phyloP scores from a whole-genome alignment of 257 asterid genomes.

The Gardenia jasminoides region DNA sequence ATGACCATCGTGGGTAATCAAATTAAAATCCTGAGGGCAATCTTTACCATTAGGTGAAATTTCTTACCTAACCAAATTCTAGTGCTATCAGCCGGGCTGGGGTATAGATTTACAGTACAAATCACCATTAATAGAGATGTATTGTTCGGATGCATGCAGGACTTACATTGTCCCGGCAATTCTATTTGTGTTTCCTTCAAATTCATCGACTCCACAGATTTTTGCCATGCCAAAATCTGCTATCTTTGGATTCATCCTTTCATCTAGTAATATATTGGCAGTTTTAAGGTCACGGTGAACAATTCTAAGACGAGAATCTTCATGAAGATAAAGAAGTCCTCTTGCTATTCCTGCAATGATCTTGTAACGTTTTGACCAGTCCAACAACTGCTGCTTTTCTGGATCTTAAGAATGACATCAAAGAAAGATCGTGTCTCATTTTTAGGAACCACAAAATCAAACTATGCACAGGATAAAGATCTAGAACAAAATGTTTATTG shows the following conservation, averaged over 20 bases:
- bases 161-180: slow-evolving; percentile 30
- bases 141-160: no score
- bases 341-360: slow-evolving; percentile 26
- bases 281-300: slow-evolving; percentile 32
- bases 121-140: no score
- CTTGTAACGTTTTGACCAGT: slow-evolving; percentile 19
- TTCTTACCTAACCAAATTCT: no score
- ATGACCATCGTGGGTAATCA: no score
- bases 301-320: slow-evolving; percentile 23
- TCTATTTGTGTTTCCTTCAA: slow-evolving; percentile 18
- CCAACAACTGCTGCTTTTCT: background rate
- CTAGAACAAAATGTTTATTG: no score
- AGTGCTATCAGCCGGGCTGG: no score
- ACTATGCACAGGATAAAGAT: no score
- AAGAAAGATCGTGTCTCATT: background rate
- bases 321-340: slow-evolving; percentile 29
- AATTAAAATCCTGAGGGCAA: no score
- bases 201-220: slow-evolving; percentile 16
- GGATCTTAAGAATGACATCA: slow-evolving; percentile 1
- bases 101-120: no score
- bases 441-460: background rate
- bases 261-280: slow-evolving; percentile 25
- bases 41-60: no score
- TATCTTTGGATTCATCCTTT: slow-evolving; percentile 26
- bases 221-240: slow-evolving; percentile 34